Evolutionary conservation across 768 basidiomycete genomes (phyloP).

Genomic region (Tremella fuciformis): DNA sequence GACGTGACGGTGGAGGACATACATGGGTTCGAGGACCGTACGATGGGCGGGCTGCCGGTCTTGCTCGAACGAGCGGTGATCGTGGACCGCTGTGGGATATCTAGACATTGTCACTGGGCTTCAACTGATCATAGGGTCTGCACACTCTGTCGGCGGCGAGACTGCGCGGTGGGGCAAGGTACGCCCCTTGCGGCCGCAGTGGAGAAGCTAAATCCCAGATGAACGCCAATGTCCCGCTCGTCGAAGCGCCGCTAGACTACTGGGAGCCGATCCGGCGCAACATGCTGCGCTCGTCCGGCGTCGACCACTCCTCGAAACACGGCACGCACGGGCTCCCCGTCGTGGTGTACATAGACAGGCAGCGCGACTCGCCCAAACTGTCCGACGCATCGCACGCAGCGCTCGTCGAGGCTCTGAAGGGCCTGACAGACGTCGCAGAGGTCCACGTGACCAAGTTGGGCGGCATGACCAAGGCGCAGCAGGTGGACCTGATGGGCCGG

Average conservation of each 20-base stretch:
- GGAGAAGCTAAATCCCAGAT: no score
- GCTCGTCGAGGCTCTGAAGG: conserved; percentile 40
- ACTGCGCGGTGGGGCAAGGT: conserved; percentile 46
- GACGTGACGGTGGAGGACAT: conserved; percentile 41
- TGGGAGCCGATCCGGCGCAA: conserved; percentile 31
- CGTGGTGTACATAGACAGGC: conserved; percentile 46
- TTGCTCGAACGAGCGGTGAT: conserved; percentile 47
- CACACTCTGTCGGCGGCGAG: conserved; percentile 38
- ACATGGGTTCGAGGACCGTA: conserved; percentile 34
- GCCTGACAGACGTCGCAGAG: conserved; percentile 41
- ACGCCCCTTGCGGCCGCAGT: not conserved
- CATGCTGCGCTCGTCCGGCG: conserved; percentile 31
- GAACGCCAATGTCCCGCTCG: conserved; percentile 30
- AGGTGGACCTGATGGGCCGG: conserved; percentile 37
- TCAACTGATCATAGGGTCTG: conserved; percentile 24
- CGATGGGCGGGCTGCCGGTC: conserved; percentile 28
- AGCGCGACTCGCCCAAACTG: conserved; percentile 22
- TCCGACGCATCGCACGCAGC: conserved; percentile 20
- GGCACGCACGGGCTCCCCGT: conserved; percentile 36
- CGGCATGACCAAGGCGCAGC: conserved; percentile 33
- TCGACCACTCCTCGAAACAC: conserved; percentile 22
- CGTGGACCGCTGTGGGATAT: conserved; percentile 41
- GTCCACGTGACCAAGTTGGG: conserved; percentile 43
- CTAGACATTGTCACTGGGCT: not conserved
- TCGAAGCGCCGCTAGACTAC: conserved; percentile 18